These are phyloP conservation scores for Aechmea fasciata DNA, from an alignment of 176 grass and related monocot species.

Conservation along the genomic window DNA sequence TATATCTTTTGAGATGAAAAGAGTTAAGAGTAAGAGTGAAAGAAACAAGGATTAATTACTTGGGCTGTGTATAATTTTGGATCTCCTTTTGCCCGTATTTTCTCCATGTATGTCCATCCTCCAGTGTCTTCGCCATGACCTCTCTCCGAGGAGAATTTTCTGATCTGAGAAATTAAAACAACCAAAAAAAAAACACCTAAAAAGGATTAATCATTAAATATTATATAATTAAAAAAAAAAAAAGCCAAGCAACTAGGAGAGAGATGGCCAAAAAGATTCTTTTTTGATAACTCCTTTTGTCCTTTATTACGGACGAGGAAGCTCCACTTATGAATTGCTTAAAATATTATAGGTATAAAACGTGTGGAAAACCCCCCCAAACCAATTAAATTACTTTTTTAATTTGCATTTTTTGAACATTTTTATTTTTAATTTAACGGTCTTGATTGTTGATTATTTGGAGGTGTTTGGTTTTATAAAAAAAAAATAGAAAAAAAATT, in stretches of 20 bases:
- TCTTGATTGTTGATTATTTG: too few species aligned
- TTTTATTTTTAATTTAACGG: too few species aligned
- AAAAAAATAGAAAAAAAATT: too few species aligned
- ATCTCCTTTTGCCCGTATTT: conserved; percentile 90
- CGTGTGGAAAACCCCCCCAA: too few species aligned
- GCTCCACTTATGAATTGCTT: too few species aligned
- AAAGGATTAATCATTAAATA: not conserved
- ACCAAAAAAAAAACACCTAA: not conserved
- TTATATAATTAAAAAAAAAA: not conserved
- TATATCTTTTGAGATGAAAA: not conserved
- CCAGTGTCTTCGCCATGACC: conserved; percentile 16
- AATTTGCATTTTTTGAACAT: too few species aligned
- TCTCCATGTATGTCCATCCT: conserved; percentile 60
- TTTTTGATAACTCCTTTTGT: not conserved
- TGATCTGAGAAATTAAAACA: conserved; percentile 31
- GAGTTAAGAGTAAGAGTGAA: not conserved
- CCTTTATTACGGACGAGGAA: too few species aligned
- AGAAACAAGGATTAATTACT: conserved; percentile 10
- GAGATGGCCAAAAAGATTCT: not conserved
- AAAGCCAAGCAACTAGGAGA: not conserved
- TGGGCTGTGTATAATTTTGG: conserved; percentile 30
- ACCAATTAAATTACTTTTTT: too few species aligned
- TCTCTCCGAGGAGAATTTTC: conserved; percentile 9
- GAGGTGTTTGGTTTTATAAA: too few species aligned
- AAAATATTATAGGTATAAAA: too few species aligned